A percentile compares a stretch with the other conserved stretches of the same genome.
These are phyloP conservation scores for Magnolia kwangsiensis DNA, from an alignment of 164 flowering plant genomes.

Conservation along the genomic window DNA sequence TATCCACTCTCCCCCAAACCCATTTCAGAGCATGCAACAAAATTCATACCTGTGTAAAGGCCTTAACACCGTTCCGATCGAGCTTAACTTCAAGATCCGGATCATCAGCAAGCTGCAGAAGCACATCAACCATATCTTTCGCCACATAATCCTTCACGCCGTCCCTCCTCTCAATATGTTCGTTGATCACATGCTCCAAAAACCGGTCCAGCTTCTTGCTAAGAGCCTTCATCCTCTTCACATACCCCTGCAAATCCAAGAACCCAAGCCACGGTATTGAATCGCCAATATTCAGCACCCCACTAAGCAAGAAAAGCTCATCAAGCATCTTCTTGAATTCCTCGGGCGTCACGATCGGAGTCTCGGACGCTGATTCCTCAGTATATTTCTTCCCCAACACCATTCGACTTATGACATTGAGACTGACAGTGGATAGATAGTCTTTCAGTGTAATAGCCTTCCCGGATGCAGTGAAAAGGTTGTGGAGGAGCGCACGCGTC, in stretches of 20 bases:
- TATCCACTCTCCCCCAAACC: too few relatives aligned
- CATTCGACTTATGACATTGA: conserved; percentile 70
- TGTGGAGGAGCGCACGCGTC: conserved; percentile 21
- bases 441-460: conserved; percentile 34
- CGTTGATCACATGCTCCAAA: conserved; percentile 46
- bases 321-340: conserved; percentile 58
- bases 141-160: conserved; percentile 37
- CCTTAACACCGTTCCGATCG: conserved; percentile 27
- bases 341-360: conserved; percentile 38
- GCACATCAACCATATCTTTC: conserved; percentile 73
- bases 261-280: conserved; percentile 40
- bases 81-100: conserved; percentile 57
- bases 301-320: conserved; percentile 40
- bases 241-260: conserved; percentile 46
- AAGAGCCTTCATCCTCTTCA: conserved; percentile 42
- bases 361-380: conserved; percentile 24
- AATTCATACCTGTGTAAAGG: conserved; percentile 26
- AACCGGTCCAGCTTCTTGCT: conserved; percentile 45
- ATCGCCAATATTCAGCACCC: conserved; percentile 46
- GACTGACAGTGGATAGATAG: conserved; percentile 41
- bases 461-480: conserved; percentile 16
- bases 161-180: conserved; percentile 29
- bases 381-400: conserved; percentile 66
- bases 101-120: conserved; percentile 66
- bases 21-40: not conserved